These are phyloP conservation scores for Spizellomyces punctatus DNA, from an alignment of 192 early-diverging fungal genomes.

Conservation along the genomic window DNA sequence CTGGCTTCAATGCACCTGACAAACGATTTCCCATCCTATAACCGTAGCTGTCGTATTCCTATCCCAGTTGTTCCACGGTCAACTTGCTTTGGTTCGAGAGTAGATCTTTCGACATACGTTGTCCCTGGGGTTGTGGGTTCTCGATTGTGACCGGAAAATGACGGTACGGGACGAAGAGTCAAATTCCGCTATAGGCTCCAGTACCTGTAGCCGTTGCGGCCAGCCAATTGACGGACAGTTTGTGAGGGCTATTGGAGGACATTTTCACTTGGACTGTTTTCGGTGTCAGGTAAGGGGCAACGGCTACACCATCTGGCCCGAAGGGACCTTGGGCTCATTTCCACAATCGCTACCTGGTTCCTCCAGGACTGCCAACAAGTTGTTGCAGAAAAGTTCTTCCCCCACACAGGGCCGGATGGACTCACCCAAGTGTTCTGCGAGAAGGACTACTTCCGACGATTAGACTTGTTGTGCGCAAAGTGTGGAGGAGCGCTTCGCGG, in stretches of 20 bases:
- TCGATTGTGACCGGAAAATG: too few species aligned
- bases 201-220: constrained; percentile 69
- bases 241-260: constrained; percentile 80
- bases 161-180: too few species aligned
- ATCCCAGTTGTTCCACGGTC: too few species aligned
- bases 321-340: neutral
- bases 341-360: neutral
- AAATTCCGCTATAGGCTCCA: neutral
- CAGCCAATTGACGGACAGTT: constrained; percentile 81
- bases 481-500: constrained; percentile 88
- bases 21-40: too few species aligned
- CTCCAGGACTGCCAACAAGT: constrained; percentile 74
- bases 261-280: constrained; percentile 95
- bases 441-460: constrained; percentile 82
- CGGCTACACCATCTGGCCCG: neutral
- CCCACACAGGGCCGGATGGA: constrained; percentile 61
- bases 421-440: constrained; percentile 74
- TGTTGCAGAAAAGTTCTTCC: constrained; percentile 87
- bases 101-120: too few species aligned
- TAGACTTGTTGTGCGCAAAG: constrained; percentile 81
- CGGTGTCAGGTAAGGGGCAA: constrained; percentile 75
- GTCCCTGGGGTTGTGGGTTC: too few species aligned
- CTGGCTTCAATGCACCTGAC: too few species aligned
- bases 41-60: too few species aligned
- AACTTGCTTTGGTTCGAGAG: too few species aligned